Evolutionary conservation across 1,284 basidiomycete genomes (phyloP), one percentile per base, ranked within the genome.

Genomic region (Ceratobasidium sp.): DNA sequence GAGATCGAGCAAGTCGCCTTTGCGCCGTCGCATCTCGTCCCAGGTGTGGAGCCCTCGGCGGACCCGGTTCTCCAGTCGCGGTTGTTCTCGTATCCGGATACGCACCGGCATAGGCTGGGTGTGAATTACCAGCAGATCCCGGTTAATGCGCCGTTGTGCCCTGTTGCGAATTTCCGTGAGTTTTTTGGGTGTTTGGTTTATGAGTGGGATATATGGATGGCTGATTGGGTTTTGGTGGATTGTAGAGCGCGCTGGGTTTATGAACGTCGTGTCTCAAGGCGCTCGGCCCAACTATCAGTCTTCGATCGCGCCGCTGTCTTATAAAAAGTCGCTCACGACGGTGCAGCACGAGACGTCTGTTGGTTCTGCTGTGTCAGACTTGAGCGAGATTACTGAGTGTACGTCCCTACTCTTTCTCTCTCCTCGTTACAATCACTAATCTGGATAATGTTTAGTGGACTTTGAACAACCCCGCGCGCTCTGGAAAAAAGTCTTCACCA

Each of bases 41-140:
- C 94, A 1, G 97, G 96, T 84, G 90, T 97, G 82, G 97, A 97
- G 88, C 90, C 95, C 49, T 93, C 93, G 20, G 90, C 92, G 51
- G 97, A 98, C 86, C 97, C 97, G 20, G 94, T 98, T 79, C 89
- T 98, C 81, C 97, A 98, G 85, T 93, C 93, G 40, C 94, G 97
- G 80, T 90, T 98, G 56, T 98, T 97, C 92, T 95, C 95, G 12
- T 98, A 98, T 89, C 95, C 96, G 4, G 97, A 98, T 85, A 95
- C 97, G 7, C 96, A 97, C 86, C 92, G 95, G 80, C 93, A 97
- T 88, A 86, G 85, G 83, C 91, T 96, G 63, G 95, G 95, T 53
- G 82, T 86, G 79, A 98, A 98, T 89, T 97, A 97, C 88, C 85
- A 92, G 83, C 95, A 97, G 84, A 87, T 98, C 15, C 96, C 96